These are phyloP conservation scores for Cryphonectria japonica DNA, from an alignment of 2,329 filamentous ascomycete genomes.

Conservation along the genomic window DNA sequence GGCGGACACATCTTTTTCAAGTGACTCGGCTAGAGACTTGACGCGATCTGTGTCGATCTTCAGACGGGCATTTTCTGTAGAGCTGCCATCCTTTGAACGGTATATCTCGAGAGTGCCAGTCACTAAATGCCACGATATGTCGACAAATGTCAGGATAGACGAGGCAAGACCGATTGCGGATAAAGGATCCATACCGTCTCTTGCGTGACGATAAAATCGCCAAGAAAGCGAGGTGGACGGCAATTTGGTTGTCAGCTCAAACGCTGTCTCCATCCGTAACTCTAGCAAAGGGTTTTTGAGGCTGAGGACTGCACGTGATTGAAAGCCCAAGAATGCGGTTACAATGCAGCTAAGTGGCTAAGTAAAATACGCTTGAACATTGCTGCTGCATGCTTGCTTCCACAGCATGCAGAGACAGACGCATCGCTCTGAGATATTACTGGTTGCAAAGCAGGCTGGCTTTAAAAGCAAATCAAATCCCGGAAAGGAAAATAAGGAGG, in stretches of 20 bases:
- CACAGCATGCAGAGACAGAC: not conserved
- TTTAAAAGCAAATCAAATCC: not conserved
- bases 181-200: conserved; percentile 34
- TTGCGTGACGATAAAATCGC: not conserved
- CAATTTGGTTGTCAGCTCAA: not conserved
- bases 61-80: conserved; percentile 28
- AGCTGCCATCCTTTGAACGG: conserved; percentile 20
- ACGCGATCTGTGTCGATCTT: conserved; percentile 19
- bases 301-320: not conserved
- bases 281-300: not conserved
- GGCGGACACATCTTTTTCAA: not conserved
- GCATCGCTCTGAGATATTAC: not conserved
- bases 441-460: not conserved
- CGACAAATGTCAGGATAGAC: conserved; percentile 34
- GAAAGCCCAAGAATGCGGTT: not conserved
- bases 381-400: not conserved
- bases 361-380: not conserved
- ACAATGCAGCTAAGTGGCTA: not conserved
- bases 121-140: conserved; percentile 34
- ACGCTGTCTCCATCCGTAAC: not conserved
- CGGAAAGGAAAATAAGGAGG: not conserved
- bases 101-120: conserved; percentile 29
- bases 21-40: conserved; percentile 1
- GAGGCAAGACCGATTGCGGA: conserved; percentile 35
- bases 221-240: not conserved